Evolutionary conservation across 1,284 basidiomycete species (phyloP), one percentile per base, ranked within the genome.

Genomic region (Schizopora paradoxa): DNA sequence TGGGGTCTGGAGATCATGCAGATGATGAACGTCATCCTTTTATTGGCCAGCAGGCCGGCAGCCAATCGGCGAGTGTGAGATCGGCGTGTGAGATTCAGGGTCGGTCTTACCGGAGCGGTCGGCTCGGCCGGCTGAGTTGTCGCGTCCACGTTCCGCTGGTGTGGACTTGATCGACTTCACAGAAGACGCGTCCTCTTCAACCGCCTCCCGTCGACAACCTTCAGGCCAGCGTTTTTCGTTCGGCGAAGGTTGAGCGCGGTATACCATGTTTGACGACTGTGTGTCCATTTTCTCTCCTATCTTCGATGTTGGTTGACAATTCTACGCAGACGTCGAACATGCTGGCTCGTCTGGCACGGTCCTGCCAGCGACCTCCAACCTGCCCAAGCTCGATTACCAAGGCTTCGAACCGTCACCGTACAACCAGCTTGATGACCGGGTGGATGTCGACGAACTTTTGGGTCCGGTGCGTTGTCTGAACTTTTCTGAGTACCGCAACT

Each of bases 401-500:
- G 91, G 91, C 8, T 94, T 91, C 58, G 91, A 94, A 63, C 76
- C 77, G 18, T 79, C 79, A 19, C 74, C 79, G 3, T 74, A 75
- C 53, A 73, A 74, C 25, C 61, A 67, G 39, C 70, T 77, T 54
- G 75, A 79, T 54, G 56, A 61, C 27, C 64, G 63, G 40, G 67
- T 64, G 18, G 73, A 73, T 42, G 58, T 67, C 27, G 65, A 66
- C 26, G 60, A 63, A 32, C 48, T 65, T 16, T 42, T 58, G 13
- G 54, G 60, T 34, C 58, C 62, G 36, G 74, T 78, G 54, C 54
- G 76, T 65, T 38, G 45, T 21, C 41, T n/a, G 32, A 23, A 45
- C 50, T 45, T 43, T 47, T 25, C 18, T 23, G 7, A 4, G 16
- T 32, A 16, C 29, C 18, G 16, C 16, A 38, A 32, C 41, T 39